phyloP scores from a whole-genome alignment of 768 basidiomycete species.

The Cystofilobasidium bisporidii region DNA sequence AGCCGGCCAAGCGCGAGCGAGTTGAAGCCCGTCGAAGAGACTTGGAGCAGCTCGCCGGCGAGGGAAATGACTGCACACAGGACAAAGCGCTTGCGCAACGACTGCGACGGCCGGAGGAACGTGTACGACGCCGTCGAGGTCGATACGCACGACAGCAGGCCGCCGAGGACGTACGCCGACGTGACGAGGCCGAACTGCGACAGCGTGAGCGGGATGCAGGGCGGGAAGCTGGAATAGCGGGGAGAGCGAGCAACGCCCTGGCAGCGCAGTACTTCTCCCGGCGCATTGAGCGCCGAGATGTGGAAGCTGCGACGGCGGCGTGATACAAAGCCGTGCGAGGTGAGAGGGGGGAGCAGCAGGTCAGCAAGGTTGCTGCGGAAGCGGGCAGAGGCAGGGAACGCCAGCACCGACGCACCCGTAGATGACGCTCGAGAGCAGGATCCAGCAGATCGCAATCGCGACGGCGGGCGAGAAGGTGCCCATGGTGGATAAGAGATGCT shows the following conservation, averaged over 20 bases:
- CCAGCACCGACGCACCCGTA: neutral
- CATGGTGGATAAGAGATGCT: too few species aligned
- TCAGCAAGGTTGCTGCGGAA: too few species aligned
- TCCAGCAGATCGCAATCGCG: neutral
- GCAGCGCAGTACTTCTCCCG: conserved; percentile 5
- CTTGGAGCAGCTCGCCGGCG: conserved; percentile 3
- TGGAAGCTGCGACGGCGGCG: conserved; percentile 11
- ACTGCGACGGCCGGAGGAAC: conserved; percentile 37
- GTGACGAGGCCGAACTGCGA: conserved; percentile 73
- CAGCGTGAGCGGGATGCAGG: conserved; percentile 72
- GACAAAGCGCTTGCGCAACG: neutral
- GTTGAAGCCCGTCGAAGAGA: neutral
- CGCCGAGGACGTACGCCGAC: conserved; percentile 74
- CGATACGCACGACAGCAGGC: conserved; percentile 62
- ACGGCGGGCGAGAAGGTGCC: neutral
- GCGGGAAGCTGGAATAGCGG: conserved; percentile 43
- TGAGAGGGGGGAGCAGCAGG: neutral
- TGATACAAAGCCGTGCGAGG: neutral
- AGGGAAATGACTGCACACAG: neutral
- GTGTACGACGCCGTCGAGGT: conserved; percentile 44
- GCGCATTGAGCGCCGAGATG: conserved; percentile 19
- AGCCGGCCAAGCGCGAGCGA: conserved; percentile 6
- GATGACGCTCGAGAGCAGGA: neutral
- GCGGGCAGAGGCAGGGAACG: neutral
- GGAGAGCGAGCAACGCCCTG: too few species aligned